Conservation (phyloP, 2,329 filamentous ascomycete genomes). For the Cadophora sp. region DNA sequence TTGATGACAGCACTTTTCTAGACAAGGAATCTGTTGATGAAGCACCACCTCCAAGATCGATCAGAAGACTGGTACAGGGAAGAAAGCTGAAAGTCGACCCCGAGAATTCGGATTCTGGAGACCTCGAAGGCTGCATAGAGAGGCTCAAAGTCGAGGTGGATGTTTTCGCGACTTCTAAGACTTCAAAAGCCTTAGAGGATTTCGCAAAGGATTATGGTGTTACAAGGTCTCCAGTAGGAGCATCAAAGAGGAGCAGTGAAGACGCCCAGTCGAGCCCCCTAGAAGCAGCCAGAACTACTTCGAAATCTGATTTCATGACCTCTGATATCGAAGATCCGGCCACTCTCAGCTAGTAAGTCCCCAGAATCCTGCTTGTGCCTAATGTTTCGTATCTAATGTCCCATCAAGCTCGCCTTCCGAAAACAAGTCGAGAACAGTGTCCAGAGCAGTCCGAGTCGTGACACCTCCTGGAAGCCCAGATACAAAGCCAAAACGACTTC, state of each 20-base stretch:
- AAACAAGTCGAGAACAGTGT: constrained; percentile 30
- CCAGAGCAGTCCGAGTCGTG: constrained; percentile 33
- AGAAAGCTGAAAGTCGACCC: constrained; percentile 24
- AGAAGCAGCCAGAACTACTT: constrained; percentile 3
- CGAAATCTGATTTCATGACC: constrained; percentile 17
- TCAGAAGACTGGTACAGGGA: constrained; percentile 39
- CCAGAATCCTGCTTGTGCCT: background rate
- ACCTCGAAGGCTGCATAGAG: constrained; percentile 29
- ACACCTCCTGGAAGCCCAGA: constrained; percentile 42
- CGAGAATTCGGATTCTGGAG: constrained; percentile 26
- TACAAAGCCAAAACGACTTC: constrained; percentile 31
- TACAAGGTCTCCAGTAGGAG: constrained; percentile 4
- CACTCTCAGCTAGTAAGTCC: constrained; percentile 36
- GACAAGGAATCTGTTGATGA: constrained; percentile 35
- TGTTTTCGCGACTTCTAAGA: background rate
- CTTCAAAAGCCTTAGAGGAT: constrained; percentile 12
- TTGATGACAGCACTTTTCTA: constrained; percentile 37
- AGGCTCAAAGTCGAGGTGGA: constrained; percentile 25
- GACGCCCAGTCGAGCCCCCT: background rate
- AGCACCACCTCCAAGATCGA: constrained; percentile 35
- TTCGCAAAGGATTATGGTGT: constrained; percentile 18
- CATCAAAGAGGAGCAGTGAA: background rate
- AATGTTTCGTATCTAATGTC: constrained; percentile 11
- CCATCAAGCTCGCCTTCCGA: constrained; percentile 35
- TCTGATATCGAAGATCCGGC: constrained; percentile 37